Conservation (phyloP, 306 rosid species). For the Quercus parvula region DNA sequence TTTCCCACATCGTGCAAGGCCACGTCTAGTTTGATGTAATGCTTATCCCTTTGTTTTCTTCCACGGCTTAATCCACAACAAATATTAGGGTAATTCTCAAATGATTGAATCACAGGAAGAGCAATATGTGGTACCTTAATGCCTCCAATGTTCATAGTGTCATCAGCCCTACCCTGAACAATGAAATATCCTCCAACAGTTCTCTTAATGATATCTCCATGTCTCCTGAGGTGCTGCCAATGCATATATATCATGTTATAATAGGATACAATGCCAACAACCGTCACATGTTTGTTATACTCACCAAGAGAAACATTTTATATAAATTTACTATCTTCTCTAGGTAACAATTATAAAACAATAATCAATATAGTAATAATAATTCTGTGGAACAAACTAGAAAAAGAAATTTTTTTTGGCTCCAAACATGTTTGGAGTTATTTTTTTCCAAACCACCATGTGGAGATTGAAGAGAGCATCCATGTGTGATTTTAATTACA, state of each 20-base stretch:
- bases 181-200: conserved; percentile 56
- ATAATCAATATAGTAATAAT: not conserved
- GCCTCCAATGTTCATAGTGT: conserved; percentile 96
- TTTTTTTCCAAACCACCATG: no score
- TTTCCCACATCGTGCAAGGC: no score
- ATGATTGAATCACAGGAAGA: not conserved
- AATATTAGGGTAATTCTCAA: not conserved
- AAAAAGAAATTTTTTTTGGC: no score
- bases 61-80: not conserved
- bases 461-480: no score
- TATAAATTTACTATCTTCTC: not conserved
- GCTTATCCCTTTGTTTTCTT: not conserved
- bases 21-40: not conserved
- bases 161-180: conserved; percentile 92
- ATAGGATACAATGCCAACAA: not conserved
- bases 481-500: no score
- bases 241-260: conserved; percentile 18
- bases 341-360: not conserved
- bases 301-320: not conserved
- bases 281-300: not conserved
- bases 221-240: conserved; percentile 72
- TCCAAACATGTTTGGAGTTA: no score
- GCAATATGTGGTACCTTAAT: conserved; percentile 62
- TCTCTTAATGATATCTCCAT: conserved; percentile 79
- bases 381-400: not conserved